These are phyloP conservation scores for Sophora flavescens DNA, from an alignment of 306 rosid species.

Conservation along the genomic window DNA sequence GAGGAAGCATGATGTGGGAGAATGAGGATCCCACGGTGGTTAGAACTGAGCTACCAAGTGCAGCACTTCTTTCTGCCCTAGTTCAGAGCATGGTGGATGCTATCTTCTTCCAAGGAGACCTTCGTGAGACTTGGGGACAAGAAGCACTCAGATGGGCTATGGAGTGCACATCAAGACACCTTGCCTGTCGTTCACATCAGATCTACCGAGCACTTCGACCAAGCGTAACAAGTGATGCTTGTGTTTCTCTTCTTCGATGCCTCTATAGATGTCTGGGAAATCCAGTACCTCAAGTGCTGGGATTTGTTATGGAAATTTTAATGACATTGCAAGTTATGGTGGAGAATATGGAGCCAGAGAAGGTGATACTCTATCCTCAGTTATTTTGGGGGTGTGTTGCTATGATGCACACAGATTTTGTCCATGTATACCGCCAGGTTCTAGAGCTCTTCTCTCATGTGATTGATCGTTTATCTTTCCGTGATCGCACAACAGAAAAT, in stretches of 20 bases:
- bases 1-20: conserved; percentile 99
- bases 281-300: conserved; percentile 95
- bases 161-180: conserved; percentile 99
- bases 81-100: conserved; percentile 99
- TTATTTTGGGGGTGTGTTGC: conserved; percentile 99
- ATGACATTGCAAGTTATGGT: conserved; percentile 99
- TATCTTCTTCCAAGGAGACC: conserved; percentile 99
- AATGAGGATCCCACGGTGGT: conserved; percentile 96
- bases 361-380: conserved; percentile 98
- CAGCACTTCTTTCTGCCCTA: conserved; percentile 95
- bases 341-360: conserved; percentile 99
- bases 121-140: conserved; percentile 97
- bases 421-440: conserved; percentile 97
- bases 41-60: conserved; percentile 97
- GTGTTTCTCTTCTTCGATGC: conserved; percentile 95
- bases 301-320: conserved; percentile 94
- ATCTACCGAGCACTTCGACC: conserved; percentile 97
- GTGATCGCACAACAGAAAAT: conserved; percentile 95
- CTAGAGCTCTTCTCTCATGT: conserved; percentile 96
- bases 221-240: conserved; percentile 94
- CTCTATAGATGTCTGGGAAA: conserved; percentile 97
- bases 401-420: conserved; percentile 99
- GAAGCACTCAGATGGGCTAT: conserved; percentile 99
- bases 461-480: conserved; percentile 92
- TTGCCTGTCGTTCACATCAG: conserved; percentile 99